These are phyloP conservation scores for Lagenidium giganteum DNA, from an alignment of 352 stramenopile genomes.

Conservation along the genomic window DNA sequence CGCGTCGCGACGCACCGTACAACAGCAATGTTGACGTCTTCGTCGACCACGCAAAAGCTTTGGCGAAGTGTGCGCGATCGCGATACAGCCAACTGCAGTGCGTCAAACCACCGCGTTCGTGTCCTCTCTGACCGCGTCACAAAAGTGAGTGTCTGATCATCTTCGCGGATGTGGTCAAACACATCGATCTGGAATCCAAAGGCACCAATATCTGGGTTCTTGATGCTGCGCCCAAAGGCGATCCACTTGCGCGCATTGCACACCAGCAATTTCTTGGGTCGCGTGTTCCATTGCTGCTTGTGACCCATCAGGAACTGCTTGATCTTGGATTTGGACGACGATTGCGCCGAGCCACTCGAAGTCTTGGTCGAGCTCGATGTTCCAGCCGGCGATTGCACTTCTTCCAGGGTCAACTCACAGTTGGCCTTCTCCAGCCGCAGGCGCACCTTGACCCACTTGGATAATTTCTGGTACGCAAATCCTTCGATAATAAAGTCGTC, in stretches of 20 bases:
- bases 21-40: constrained; percentile 51
- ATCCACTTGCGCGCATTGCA: constrained; percentile 78
- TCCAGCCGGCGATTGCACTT: constrained; percentile 17
- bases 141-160: constrained; percentile 73
- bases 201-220: constrained; percentile 52
- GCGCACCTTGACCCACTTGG: constrained; percentile 69
- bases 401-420: constrained; percentile 42
- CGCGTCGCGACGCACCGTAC: constrained; percentile 62
- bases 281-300: constrained; percentile 48
- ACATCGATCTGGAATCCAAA: constrained; percentile 80
- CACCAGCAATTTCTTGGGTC: constrained; percentile 60
- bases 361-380: constrained; percentile 14
- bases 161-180: constrained; percentile 65
- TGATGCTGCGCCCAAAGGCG: constrained; percentile 61
- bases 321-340: constrained; percentile 31
- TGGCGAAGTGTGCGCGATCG: constrained; percentile 36
- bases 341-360: constrained; percentile 11
- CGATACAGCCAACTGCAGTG: constrained; percentile 42
- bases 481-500: constrained; percentile 46
- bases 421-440: constrained; percentile 68
- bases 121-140: constrained; percentile 53
- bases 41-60: constrained; percentile 55
- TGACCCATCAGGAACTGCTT: constrained; percentile 63
- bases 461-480: constrained; percentile 67
- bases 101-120: constrained; percentile 55